Conservation (phyloP, 169 alveolate species). For the Eimeria maxima region DNA sequence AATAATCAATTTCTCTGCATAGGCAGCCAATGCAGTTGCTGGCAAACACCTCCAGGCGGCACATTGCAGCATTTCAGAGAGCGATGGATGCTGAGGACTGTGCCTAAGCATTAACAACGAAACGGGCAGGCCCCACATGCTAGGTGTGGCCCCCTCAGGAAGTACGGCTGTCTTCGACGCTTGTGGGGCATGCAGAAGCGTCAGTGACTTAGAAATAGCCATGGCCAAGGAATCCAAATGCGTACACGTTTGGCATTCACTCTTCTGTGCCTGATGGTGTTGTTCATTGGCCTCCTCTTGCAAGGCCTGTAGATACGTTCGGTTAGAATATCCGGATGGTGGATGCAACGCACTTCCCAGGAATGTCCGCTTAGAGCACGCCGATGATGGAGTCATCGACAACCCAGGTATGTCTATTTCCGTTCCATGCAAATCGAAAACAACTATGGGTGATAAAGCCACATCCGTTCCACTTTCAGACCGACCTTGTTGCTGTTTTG, state of each 20-base stretch:
- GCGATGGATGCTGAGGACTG: neutral
- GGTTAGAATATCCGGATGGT: neutral
- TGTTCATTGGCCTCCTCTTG: neutral
- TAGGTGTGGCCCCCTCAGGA: slow-evolving; percentile 60
- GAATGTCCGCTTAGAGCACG: neutral
- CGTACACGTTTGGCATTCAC: too few species aligned
- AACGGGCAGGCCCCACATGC: slow-evolving; percentile 78
- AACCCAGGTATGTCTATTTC: neutral
- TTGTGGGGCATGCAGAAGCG: slow-evolving; percentile 27
- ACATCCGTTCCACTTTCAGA: neutral
- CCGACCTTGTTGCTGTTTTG: slow-evolving; percentile 53
- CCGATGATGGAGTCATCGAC: neutral
- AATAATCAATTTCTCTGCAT: slow-evolving; percentile 7
- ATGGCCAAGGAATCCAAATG: slow-evolving; percentile 20
- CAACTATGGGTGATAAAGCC: neutral
- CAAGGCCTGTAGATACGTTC: neutral
- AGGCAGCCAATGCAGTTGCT: neutral
- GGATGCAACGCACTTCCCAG: neutral
- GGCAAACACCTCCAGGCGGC: slow-evolving; percentile 1
- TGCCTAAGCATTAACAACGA: slow-evolving; percentile 43
- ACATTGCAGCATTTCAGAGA: neutral
- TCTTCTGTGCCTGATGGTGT: neutral
- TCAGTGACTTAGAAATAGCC: slow-evolving; percentile 3
- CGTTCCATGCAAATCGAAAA: neutral
- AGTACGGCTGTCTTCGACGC: slow-evolving; percentile 37